Conservation (phyloP, 441 rosid genomes). For the Arabidopsis hybrid region DNA sequence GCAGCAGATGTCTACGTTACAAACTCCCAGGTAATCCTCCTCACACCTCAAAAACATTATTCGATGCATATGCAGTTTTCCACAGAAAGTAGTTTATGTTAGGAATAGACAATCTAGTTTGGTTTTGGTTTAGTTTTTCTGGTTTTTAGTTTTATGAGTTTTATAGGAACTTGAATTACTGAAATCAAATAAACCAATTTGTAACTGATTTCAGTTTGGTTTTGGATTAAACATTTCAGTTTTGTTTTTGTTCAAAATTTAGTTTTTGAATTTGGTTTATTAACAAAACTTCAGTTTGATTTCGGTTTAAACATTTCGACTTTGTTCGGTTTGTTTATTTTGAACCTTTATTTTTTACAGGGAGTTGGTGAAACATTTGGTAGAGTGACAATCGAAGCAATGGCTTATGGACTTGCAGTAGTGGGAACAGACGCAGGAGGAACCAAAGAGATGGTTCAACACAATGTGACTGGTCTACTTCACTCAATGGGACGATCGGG, state of each 20-base stretch:
- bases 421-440: constrained; percentile 95
- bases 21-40: constrained; percentile 78
- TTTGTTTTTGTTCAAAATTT: not conserved
- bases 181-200: too few relatives aligned
- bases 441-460: constrained; percentile 82
- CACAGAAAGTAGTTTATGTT: not conserved
- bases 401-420: constrained; percentile 98
- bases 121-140: not conserved
- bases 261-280: not conserved
- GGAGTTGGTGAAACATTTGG: constrained; percentile 97
- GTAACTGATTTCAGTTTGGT: not conserved
- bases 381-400: constrained; percentile 96
- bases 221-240: not conserved
- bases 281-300: not conserved
- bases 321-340: not conserved
- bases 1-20: constrained; percentile 95
- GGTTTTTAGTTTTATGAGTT: not conserved
- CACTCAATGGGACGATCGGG: constrained; percentile 80
- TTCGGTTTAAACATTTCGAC: not conserved
- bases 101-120: not conserved
- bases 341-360: constrained; percentile 44
- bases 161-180: too few relatives aligned
- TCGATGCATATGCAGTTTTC: not conserved
- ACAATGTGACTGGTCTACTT: constrained; percentile 83
- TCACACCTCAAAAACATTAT: not conserved